Percentiles rank a stretch among this genome's conserved stretches.
phyloP scores from a whole-genome alignment of 352 stramenopile species.

The Phytophthora crassamura region DNA sequence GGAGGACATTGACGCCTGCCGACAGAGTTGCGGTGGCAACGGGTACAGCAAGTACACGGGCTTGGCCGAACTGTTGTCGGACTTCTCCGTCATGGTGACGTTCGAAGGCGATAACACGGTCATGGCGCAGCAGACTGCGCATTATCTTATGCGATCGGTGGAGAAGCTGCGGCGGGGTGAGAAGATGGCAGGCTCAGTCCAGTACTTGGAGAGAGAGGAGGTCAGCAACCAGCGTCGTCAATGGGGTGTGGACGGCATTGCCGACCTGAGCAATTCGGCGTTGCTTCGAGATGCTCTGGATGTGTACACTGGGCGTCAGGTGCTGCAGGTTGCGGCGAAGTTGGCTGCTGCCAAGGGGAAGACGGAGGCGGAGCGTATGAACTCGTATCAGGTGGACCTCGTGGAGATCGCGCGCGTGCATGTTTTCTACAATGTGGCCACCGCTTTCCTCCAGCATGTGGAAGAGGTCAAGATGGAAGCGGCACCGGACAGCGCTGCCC shows the following conservation, averaged over 20 bases:
- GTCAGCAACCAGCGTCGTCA: constrained; percentile 14
- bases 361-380: constrained; percentile 54
- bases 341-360: constrained; percentile 32
- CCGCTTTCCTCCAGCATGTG: constrained; percentile 62
- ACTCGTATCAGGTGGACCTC: constrained; percentile 80
- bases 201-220: constrained; percentile 62
- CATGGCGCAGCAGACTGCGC: constrained; percentile 93
- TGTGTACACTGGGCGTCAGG: constrained; percentile 61
- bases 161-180: constrained; percentile 60
- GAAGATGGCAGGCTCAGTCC: constrained; percentile 62
- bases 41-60: constrained; percentile 93
- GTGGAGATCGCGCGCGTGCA: constrained; percentile 75
- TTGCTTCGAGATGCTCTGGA: constrained; percentile 54
- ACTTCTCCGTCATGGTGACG: constrained; percentile 96
- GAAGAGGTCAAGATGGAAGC: constrained; percentile 45
- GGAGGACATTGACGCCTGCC: constrained; percentile 93
- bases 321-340: constrained; percentile 49
- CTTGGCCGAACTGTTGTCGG: constrained; percentile 90
- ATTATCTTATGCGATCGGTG: constrained; percentile 71
- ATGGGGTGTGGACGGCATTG: constrained; percentile 40
- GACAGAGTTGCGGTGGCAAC: constrained; percentile 95
- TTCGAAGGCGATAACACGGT: constrained; percentile 98
- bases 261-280: constrained; percentile 41
- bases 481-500: constrained; percentile 16
- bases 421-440: constrained; percentile 79